Evolutionary conservation across 495 filamentous ascomycete species (phyloP), one percentile per base, ranked within the genome.

Genomic region (Recurvomyces mirabilis): DNA sequence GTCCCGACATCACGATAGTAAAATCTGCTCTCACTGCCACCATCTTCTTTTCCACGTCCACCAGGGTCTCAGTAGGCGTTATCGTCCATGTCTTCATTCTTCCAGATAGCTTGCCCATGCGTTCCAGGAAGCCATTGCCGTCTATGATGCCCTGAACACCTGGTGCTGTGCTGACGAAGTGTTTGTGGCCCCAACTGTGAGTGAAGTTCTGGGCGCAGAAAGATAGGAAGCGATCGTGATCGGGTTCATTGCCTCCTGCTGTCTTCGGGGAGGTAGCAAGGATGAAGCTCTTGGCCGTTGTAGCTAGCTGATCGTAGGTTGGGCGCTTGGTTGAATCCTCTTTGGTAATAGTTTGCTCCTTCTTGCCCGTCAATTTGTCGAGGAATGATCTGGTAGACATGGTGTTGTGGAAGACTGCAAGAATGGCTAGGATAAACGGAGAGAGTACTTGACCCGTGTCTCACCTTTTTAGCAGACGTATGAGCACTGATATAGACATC

Each of bases 181-280:
- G 46, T 30, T 49, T 51, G 41, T 55, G 55, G 25, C 55, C 55
- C 32, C 38, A 58, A 18, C 10, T 32, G 17, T 44, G 38, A 0
- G 22, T 17, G 36, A 35, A 57, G 35, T 28, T 14, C 3, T 42
- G 38, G 3, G 43, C 28, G 2, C 14, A 5, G 32, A 31, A 14
- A 6, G 43, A 20, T 11, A 19, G 37, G 30, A 47, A 40, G 4
- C 34, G 44, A 2, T 46, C 43, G 4, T 35, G 28, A 19, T 46
- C 30, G 12, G 42, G 26, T 7, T 52, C 22, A 37, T 47, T 52
- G 36, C 28, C 19, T n/a, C 49, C 49, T 1, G 43, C 5, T 5
- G 19, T 38, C n/a, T 41, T 37, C 6, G 49, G 34, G n/a, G 44
- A 46, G 12, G 24, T 32, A 1, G 43, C 15, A 21, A 47, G 36